phyloP scores from a whole-genome alignment of 192 early-diverging fungal genomes.

The Dimargaris xerosporica region DNA sequence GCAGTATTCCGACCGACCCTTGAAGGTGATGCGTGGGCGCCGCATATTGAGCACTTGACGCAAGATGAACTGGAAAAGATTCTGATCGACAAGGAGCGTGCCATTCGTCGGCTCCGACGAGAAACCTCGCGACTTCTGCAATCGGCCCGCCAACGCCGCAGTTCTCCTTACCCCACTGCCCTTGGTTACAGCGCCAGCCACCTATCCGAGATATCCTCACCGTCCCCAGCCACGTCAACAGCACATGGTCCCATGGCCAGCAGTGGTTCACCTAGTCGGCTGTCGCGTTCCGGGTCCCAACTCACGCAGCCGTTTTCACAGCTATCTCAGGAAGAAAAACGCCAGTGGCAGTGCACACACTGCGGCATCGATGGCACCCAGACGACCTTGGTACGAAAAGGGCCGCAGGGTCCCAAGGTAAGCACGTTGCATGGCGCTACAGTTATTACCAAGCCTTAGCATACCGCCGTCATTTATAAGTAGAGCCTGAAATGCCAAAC shows the following conservation, averaged over 20 bases:
- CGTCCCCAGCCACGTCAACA: not conserved
- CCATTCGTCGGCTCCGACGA: slow-evolving; percentile 19
- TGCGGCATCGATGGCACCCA: not conserved
- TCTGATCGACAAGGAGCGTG: slow-evolving; percentile 35
- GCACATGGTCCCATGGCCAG: not conserved
- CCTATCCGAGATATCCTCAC: not conserved
- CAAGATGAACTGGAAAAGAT: slow-evolving; percentile 45
- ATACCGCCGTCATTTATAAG: too few species aligned
- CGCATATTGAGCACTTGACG: slow-evolving; percentile 35
- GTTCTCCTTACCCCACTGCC: not conserved
- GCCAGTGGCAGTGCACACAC: slow-evolving; percentile 4
- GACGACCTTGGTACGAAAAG: slow-evolving; percentile 3
- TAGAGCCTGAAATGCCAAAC: too few species aligned
- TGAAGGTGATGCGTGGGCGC: slow-evolving; percentile 34
- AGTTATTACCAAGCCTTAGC: too few species aligned
- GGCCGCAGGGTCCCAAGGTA: not conserved
- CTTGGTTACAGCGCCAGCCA: too few species aligned
- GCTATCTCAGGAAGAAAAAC: not conserved
- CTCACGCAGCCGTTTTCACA: not conserved
- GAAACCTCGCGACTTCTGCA: slow-evolving; percentile 8
- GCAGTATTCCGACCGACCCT: slow-evolving; percentile 28
- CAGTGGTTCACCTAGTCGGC: not conserved
- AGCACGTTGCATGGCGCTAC: too few species aligned
- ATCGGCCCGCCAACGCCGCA: not conserved
- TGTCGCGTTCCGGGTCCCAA: not conserved